Evolutionary conservation across 192 early-diverging fungal species (phyloP).

Genomic region (Backusella sp.): DNA sequence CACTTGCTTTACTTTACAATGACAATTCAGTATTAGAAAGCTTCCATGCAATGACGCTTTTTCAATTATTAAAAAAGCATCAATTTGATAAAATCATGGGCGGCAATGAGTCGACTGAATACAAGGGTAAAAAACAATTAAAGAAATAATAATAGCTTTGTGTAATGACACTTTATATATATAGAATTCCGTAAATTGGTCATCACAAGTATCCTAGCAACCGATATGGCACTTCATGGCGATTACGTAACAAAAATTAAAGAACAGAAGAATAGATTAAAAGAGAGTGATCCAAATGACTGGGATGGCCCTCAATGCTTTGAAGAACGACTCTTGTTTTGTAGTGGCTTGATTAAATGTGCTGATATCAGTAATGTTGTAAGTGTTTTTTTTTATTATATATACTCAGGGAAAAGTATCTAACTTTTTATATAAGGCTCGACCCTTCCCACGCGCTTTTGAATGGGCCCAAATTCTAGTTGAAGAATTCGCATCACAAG

Average conservation of each 20-base stretch:
- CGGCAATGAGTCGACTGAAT: conserved; percentile 10
- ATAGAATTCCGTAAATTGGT: conserved; percentile 72
- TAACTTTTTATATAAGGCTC: conserved; percentile 38
- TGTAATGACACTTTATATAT: neutral
- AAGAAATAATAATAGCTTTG: neutral
- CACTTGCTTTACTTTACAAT: conserved; percentile 89
- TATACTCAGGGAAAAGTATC: neutral
- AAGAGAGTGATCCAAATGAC: conserved; percentile 19
- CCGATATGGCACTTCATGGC: conserved; percentile 80
- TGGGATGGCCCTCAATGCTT: conserved; percentile 40
- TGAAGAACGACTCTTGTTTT: conserved; percentile 64
- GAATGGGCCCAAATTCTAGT: conserved; percentile 68
- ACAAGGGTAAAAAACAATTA: conserved; percentile 27
- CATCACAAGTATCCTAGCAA: conserved; percentile 75
- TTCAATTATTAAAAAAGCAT: conserved; percentile 62
- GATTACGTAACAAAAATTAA: conserved; percentile 76
- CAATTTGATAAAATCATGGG: conserved; percentile 44
- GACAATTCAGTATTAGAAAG: conserved; percentile 94
- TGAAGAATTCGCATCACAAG: conserved; percentile 69
- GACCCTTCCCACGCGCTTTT: conserved; percentile 67
- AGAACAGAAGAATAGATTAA: conserved; percentile 58
- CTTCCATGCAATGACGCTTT: conserved; percentile 84
- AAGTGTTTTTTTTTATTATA: conserved; percentile 13
- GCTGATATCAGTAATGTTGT: conserved; percentile 80
- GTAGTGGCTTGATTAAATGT: conserved; percentile 76